Evolutionary conservation across 257 asterid genomes (phyloP), one percentile per base, ranked within the genome.

Genomic region (Anisodus tanguticus): DNA sequence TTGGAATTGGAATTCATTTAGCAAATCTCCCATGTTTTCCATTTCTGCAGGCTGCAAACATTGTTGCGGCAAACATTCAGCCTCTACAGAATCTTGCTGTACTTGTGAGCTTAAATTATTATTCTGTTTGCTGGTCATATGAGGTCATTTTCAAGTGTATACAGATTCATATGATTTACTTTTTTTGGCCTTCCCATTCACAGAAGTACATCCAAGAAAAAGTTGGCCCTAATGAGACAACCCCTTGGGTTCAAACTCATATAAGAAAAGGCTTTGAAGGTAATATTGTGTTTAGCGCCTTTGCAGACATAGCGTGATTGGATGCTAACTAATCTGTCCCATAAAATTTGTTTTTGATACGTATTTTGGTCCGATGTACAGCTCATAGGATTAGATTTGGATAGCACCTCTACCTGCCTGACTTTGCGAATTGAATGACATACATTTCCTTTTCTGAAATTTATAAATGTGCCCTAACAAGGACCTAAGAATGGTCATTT

Each of bases 191-290:
- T 60, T 31, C 8, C 26, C 41, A 82, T 51, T 39, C 54, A 79
- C 86, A 89, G 92, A 88, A 85, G 80, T 90, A 86, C 31, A 90
- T 95, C 49, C 82, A 88, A 55, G 97, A 93, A 82, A 95, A 92
- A 87, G 85, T 94, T 86, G 97, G 97, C 76, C 91, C 95, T 17
- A 91, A 91, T 67, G 95, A 91, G 91, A 87, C 86, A 88, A 82
- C 88, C 82, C 87, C 93, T 84, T 94, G 97, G 98, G 93, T 85
- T 90, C 88, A 63, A 53, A 81, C 45, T 78, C 96, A 89, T 87
- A 87, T 93, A 80, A 62, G 60, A 80, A 90, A 82, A 37, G 99
- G 98, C 81, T 95, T 95, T 83, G 71, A 87, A 72, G 98, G 99
- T 95, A 91, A 67, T 41, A 67, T 31, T 53, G 57, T 59, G 19